Evolutionary conservation across 208 protist genomes (phyloP).

Genomic region (Eutreptiella sp.): DNA sequence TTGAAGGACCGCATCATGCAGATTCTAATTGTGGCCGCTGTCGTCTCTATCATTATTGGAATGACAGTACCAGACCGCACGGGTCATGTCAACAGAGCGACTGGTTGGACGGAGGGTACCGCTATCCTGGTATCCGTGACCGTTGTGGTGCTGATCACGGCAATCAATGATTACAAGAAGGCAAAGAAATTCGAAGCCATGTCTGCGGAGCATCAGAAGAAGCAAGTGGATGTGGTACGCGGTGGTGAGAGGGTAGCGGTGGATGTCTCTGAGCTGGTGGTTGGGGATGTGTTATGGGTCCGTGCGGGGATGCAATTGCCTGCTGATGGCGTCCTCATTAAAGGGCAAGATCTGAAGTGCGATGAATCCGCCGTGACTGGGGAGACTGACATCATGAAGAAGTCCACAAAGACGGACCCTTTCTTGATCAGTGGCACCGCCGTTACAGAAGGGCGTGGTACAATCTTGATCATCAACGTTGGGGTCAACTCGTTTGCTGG

Average conservation of each 20-base stretch:
- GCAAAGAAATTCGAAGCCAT: slow-evolving; percentile 86
- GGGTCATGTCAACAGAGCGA: slow-evolving; percentile 54
- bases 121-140: slow-evolving; percentile 90
- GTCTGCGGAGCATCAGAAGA: slow-evolving; percentile 78
- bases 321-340: slow-evolving; percentile 84
- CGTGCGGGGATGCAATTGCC: slow-evolving; percentile 73
- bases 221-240: slow-evolving; percentile 73
- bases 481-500: slow-evolving; percentile 81
- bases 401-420: slow-evolving; percentile 47
- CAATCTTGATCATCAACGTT: slow-evolving; percentile 81
- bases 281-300: slow-evolving; percentile 88
- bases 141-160: slow-evolving; percentile 81
- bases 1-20: slow-evolving; percentile 72
- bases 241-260: slow-evolving; percentile 65
- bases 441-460: slow-evolving; percentile 69
- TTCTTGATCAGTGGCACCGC: slow-evolving; percentile 79
- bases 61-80: slow-evolving; percentile 61
- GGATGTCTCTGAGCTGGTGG: slow-evolving; percentile 83
- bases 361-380: slow-evolving; percentile 88
- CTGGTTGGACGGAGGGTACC: slow-evolving; percentile 90
- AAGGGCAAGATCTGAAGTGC: slow-evolving; percentile 58
- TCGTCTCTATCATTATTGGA: slow-evolving; percentile 62
- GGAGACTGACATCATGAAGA: slow-evolving; percentile 74
- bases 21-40: slow-evolving; percentile 51
- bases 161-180: slow-evolving; percentile 90